phyloP scores from a whole-genome alignment of 495 filamentous ascomycete species.

The Neurospora intermedia region DNA sequence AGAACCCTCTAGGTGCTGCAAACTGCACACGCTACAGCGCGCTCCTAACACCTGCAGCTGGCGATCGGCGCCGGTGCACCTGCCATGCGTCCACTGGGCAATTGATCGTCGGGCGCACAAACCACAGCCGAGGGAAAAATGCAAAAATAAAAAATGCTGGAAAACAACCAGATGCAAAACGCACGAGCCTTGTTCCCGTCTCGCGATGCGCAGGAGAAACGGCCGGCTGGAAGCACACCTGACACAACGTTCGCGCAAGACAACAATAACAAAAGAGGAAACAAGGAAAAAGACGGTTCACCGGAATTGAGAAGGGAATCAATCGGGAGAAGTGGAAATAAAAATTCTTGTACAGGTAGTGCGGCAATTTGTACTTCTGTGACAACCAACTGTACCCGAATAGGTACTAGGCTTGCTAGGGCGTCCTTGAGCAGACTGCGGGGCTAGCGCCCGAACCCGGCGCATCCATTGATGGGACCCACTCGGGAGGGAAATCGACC shows the following conservation, averaged over 20 bases:
- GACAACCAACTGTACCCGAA: not conserved
- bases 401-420: not conserved
- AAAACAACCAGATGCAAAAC: not conserved
- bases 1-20: not conserved
- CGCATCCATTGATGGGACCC: not conserved
- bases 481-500: not conserved
- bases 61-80: not conserved
- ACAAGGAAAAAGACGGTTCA: not conserved
- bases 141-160: not conserved
- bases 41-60: not conserved
- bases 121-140: not conserved
- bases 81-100: not conserved
- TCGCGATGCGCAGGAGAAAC: not conserved
- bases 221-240: not conserved
- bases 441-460: constrained; percentile 10
- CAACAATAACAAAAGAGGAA: not conserved
- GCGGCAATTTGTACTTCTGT: not conserved
- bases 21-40: not conserved
- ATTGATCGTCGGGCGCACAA: not conserved
- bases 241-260: not conserved
- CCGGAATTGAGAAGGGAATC: not conserved
- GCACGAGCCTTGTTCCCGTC: not conserved
- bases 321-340: not conserved
- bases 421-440: constrained; percentile 2
- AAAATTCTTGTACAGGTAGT: not conserved